Conservation (phyloP, 164 flowering plant genomes). For the Vitis amurensis region DNA sequence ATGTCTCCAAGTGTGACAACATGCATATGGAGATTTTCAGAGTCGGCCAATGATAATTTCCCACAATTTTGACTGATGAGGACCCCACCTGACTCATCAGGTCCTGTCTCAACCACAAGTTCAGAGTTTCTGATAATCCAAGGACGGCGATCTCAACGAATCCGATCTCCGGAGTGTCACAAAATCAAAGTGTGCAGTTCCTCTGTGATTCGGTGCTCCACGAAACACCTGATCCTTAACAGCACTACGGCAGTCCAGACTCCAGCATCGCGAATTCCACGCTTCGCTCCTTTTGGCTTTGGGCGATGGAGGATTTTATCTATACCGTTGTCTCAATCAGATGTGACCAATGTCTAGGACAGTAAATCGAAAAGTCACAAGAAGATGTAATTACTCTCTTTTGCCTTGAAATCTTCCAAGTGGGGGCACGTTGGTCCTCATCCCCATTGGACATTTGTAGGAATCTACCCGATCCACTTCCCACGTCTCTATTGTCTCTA, state of each 20-base stretch:
- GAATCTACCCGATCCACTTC: not conserved
- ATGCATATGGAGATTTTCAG: not conserved
- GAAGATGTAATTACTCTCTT: not conserved
- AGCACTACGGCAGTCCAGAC: too few relatives aligned
- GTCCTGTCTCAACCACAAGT: not conserved
- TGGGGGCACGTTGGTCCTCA: not conserved
- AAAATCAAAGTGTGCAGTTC: too few relatives aligned
- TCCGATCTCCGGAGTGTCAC: too few relatives aligned
- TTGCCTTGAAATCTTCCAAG: too few relatives aligned
- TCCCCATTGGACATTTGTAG: conserved; percentile 1
- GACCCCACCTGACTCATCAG: not conserved
- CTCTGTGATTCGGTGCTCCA: too few relatives aligned
- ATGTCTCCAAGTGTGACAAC: too few relatives aligned
- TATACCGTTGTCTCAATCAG: not conserved
- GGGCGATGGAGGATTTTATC: not conserved
- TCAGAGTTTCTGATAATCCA: too few relatives aligned
- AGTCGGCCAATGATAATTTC: not conserved
- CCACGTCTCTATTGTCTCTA: not conserved
- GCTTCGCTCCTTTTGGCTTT: too few relatives aligned
- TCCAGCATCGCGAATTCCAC: too few relatives aligned
- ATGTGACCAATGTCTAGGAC: conserved; percentile 1
- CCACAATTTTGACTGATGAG: conserved; percentile 6
- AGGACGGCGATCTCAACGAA: too few relatives aligned
- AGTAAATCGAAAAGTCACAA: conserved; percentile 1
- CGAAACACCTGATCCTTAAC: too few relatives aligned